These are phyloP conservation scores for Alternaria ethzedia DNA, from an alignment of 2,329 filamentous ascomycete species.

Conservation along the genomic window DNA sequence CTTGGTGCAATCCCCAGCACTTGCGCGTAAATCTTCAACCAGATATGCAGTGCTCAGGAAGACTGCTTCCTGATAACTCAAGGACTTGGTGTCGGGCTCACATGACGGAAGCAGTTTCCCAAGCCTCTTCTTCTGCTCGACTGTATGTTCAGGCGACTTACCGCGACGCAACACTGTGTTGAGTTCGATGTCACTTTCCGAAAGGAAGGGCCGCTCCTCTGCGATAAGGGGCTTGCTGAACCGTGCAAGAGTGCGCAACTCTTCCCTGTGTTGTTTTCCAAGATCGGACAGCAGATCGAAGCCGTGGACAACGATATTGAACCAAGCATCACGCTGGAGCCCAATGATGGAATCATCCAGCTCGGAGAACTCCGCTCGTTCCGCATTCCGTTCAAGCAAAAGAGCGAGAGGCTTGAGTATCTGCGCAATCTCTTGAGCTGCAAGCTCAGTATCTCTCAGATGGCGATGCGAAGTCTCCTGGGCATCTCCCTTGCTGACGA, in stretches of 20 bases:
- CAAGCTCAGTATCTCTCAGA: slow-evolving; percentile 79
- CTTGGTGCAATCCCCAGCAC: slow-evolving; percentile 87
- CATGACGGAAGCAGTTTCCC: slow-evolving; percentile 75
- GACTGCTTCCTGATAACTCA: slow-evolving; percentile 89
- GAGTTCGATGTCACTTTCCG: slow-evolving; percentile 95
- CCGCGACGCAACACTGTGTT: slow-evolving; percentile 91
- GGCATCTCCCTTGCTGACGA: slow-evolving; percentile 89
- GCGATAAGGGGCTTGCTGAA: slow-evolving; percentile 87
- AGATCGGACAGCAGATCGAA: slow-evolving; percentile 78
- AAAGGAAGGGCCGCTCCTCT: slow-evolving; percentile 84
- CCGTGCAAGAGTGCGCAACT: slow-evolving; percentile 83
- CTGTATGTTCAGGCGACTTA: slow-evolving; percentile 77
- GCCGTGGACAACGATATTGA: slow-evolving; percentile 94
- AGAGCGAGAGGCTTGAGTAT: slow-evolving; percentile 86
- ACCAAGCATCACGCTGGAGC: slow-evolving; percentile 91
- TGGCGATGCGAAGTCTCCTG: slow-evolving; percentile 74
- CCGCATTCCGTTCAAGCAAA: slow-evolving; percentile 67
- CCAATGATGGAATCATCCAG: slow-evolving; percentile 62
- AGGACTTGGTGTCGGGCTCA: slow-evolving; percentile 76
- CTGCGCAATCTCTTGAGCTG: slow-evolving; percentile 85
- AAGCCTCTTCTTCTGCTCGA: slow-evolving; percentile 81
- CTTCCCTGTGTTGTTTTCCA: slow-evolving; percentile 73
- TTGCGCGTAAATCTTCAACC: slow-evolving; percentile 85
- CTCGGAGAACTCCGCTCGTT: slow-evolving; percentile 65
- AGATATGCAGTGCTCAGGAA: slow-evolving; percentile 91